These are phyloP conservation scores for Helenozyma rhizophorensis DNA, from an alignment of 805 yeast genomes.

Conservation along the genomic window DNA sequence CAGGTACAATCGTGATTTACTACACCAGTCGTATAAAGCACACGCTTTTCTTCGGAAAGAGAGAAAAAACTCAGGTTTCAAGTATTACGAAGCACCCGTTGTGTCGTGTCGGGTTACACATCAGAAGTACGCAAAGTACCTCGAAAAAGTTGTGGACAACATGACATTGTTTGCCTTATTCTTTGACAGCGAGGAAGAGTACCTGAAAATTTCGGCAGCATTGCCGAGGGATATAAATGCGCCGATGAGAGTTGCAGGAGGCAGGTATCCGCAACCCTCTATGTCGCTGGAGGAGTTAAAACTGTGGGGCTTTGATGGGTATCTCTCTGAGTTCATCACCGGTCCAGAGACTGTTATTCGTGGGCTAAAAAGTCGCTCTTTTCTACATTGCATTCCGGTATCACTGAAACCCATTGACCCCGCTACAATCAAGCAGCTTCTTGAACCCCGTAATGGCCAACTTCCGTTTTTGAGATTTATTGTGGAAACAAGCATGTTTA, in stretches of 20 bases:
- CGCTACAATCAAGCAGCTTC: conserved; percentile 34
- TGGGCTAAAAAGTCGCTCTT: conserved; percentile 59
- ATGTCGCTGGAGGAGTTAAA: conserved; percentile 31
- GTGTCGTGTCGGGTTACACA: conserved; percentile 56
- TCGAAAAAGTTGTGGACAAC: conserved; percentile 54
- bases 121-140: conserved; percentile 44
- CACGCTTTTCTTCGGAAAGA: conserved; percentile 31
- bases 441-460: conserved; percentile 34
- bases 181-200: conserved; percentile 50
- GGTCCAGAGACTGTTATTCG: conserved; percentile 72
- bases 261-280: conserved; percentile 12
- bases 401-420: conserved; percentile 41
- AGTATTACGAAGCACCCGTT: conserved; percentile 71
- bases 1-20: conserved; percentile 29
- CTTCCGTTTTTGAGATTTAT: conserved; percentile 53
- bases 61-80: conserved; percentile 35
- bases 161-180: conserved; percentile 61
- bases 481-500: conserved; percentile 52
- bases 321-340: conserved; percentile 58
- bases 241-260: conserved; percentile 49
- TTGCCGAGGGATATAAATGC: conserved; percentile 41
- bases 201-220: conserved; percentile 34
- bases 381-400: conserved; percentile 59
- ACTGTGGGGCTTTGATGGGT: conserved; percentile 74
- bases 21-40: conserved; percentile 37